Conservation (phyloP, 805 yeast genomes). For the Jamesozyma hellenica region DNA sequence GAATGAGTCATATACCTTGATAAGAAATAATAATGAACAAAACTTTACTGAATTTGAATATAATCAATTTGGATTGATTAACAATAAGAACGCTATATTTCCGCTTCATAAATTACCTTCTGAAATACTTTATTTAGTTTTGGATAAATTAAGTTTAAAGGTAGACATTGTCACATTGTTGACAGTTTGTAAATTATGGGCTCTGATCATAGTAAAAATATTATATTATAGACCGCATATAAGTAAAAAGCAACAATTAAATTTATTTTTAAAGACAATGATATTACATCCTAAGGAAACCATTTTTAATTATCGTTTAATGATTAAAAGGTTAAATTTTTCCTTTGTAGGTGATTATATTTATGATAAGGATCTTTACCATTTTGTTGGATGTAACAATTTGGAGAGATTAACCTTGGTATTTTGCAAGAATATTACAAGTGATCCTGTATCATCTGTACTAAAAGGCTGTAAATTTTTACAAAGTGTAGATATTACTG, state of each 20-base stretch:
- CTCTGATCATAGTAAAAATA: constrained; percentile 62
- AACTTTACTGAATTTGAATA: background rate
- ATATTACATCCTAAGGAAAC: constrained; percentile 29
- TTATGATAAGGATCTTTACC: constrained; percentile 49
- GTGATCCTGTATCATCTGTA: constrained; percentile 50
- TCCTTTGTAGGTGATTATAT: constrained; percentile 62
- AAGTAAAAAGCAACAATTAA: constrained; percentile 43
- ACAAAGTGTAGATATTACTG: constrained; percentile 82
- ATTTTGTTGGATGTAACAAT: constrained; percentile 59
- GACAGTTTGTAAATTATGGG: constrained; percentile 74
- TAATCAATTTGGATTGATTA: background rate
- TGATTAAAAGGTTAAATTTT: constrained; percentile 71
- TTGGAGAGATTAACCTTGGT: constrained; percentile 81
- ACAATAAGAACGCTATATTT: constrained; percentile 8
- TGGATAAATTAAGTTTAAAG: constrained; percentile 52
- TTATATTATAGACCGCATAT: constrained; percentile 84
- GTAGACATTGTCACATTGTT: constrained; percentile 51
- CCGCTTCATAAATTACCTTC: constrained; percentile 35
- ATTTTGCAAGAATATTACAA: constrained; percentile 59
- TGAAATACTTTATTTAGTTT: constrained; percentile 53
- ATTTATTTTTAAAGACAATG: constrained; percentile 32
- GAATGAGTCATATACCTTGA: background rate
- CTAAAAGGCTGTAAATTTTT: constrained; percentile 56
- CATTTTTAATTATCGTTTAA: constrained; percentile 55
- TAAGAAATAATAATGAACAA: background rate